Base-by-base conservation (phyloP, 2,329 filamentous ascomycete genomes). In the Dothideomycetes sp. region DNA sequence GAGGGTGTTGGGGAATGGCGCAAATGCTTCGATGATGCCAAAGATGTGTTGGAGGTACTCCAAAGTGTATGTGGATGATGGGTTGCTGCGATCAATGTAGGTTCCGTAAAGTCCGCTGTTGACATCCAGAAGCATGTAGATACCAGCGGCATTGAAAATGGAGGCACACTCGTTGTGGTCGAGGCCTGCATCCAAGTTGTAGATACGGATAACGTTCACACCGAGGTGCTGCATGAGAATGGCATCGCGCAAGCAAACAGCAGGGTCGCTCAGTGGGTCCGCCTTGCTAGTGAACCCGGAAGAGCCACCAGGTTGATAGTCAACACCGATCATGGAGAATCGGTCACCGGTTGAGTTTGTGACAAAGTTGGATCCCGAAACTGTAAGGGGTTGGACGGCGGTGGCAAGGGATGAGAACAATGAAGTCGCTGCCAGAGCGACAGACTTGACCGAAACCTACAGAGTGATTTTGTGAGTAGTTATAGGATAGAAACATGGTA, bases 81-180 rank as follows among this genome's bases (percentile, higher is more conserved):
- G 75, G 41, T 71, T 62, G 7, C 57, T 62, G 33, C 74, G 70
- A 53, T 80, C 68, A 41, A 80, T 62, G 43, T 66, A 72, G 46
- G 76, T 66, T 34, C 71, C 69, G 5, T 60, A 56, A 12, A 77
- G 56, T 3, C 76, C 75, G 16, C 72, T 74, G 62, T 79, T 81
- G 55, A 81, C 76, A 47, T 81, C 77, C 34, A 80, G 59, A 38
- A 80, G 65, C 64, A 80, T 67, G 61, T 81, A 80, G 52, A 81
- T 80, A 38, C 77, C 77, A 19, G 73, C 75, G 3, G 68, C 67
- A 51, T 77, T 75, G 66, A 77, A 77, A 56, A 75, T 74, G 40
- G 68, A 72, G 41, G 66, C 70, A 50, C 73, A 77, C 42, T 68
- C 58, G 45, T 73, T 68, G 55, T 77, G 73, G 56, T 75, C 67